Conservation (phyloP, 345 rosid genomes). For the Murraya paniculata region DNA sequence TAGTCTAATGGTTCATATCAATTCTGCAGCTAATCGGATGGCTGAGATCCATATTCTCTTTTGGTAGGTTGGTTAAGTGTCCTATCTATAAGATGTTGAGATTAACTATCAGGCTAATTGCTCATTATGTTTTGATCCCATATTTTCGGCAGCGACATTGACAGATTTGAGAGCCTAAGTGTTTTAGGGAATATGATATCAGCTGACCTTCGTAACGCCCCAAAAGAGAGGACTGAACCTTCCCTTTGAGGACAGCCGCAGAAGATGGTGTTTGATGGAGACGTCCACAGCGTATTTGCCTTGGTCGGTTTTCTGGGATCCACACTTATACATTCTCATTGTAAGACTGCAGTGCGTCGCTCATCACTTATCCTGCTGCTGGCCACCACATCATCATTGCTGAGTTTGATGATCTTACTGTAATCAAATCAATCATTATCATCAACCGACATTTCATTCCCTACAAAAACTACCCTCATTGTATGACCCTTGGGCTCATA, state of each 20-base stretch:
- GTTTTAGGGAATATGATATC: neutral
- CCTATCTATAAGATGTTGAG: neutral
- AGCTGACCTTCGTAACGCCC: neutral
- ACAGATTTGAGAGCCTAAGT: no score
- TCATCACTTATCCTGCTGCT: no score
- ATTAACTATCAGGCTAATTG: neutral
- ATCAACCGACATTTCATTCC: neutral
- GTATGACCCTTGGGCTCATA: no score
- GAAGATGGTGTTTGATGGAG: slow-evolving; percentile 11
- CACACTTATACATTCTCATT: neutral
- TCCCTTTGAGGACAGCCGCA: neutral
- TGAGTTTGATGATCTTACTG: neutral
- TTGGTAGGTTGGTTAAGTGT: neutral
- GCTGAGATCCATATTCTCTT: neutral
- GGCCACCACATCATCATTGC: neutral
- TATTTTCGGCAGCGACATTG: neutral
- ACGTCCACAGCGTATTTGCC: neutral
- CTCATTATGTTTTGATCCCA: neutral
- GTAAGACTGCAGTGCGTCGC: neutral
- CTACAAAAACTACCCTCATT: neutral
- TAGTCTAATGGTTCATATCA: neutral
- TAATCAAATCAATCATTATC: neutral
- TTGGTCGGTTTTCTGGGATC: neutral
- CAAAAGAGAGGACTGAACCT: neutral
- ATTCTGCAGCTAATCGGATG: neutral